A percentile compares a stretch with the other conserved stretches of the same genome.
These are phyloP conservation scores for Inonotus hispidus DNA, from an alignment of 1,284 basidiomycete genomes.

Conservation along the genomic window DNA sequence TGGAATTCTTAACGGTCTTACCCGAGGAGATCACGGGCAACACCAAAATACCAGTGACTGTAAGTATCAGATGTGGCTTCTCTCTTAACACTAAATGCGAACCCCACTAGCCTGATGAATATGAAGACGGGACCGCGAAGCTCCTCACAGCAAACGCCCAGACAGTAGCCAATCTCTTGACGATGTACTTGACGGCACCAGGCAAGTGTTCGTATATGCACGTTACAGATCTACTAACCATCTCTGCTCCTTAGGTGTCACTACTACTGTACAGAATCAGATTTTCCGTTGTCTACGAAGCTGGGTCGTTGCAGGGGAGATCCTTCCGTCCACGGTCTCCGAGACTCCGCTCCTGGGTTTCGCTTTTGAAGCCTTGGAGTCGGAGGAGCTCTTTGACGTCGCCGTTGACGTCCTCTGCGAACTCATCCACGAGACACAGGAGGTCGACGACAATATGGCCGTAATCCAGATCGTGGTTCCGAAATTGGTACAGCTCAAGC, in stretches of 20 bases:
- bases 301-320: conserved; percentile 89
- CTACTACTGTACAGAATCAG: conserved; percentile 73
- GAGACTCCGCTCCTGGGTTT: conserved; percentile 81
- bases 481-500: conserved; percentile 68
- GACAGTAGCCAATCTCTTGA: conserved; percentile 73
- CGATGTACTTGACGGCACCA: conserved; percentile 86
- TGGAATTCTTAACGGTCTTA: conserved; percentile 89
- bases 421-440: conserved; percentile 97
- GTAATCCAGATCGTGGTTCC: conserved; percentile 88
- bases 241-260: conserved; percentile 59
- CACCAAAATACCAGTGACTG: conserved; percentile 83
- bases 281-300: conserved; percentile 84
- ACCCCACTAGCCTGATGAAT: conserved; percentile 68
- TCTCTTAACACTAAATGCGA: not conserved
- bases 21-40: conserved; percentile 90
- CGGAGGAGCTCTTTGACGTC: conserved; percentile 86
- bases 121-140: conserved; percentile 55
- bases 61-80: conserved; percentile 36
- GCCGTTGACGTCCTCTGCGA: conserved; percentile 93
- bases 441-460: conserved; percentile 90
- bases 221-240: conserved; percentile 6
- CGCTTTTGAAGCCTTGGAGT: conserved; percentile 79
- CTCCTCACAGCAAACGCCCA: conserved; percentile 72
- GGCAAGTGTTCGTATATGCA: conserved; percentile 47
- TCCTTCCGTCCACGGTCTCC: conserved; percentile 60